phyloP scores from a whole-genome alignment of 495 filamentous ascomycete species.

The Amniculicola lignicola region DNA sequence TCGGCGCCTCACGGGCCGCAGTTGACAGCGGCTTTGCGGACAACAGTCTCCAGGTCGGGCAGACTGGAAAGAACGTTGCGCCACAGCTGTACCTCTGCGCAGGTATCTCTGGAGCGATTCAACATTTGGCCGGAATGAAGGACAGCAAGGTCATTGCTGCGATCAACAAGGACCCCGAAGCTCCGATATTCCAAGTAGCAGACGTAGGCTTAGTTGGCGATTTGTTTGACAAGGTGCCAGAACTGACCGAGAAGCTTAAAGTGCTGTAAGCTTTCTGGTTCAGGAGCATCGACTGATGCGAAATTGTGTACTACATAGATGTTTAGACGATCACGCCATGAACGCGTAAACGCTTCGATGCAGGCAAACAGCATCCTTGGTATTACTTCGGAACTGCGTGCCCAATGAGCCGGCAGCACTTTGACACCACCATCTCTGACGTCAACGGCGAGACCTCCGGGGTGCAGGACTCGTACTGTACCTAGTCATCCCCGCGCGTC shows the following conservation, averaged over 20 bases:
- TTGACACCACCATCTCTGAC: too few relatives aligned
- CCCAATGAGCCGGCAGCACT: too few relatives aligned
- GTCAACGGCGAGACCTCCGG: too few relatives aligned
- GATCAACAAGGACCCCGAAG: slow-evolving; percentile 96
- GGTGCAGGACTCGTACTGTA: too few relatives aligned
- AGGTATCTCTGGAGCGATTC: slow-evolving; percentile 94
- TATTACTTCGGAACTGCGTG: too few relatives aligned
- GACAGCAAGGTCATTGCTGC: slow-evolving; percentile 99
- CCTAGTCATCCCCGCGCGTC: too few relatives aligned
- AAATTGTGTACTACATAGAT: too few relatives aligned
- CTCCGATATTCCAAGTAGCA: slow-evolving; percentile 96
- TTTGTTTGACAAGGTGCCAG: slow-evolving; percentile 90
- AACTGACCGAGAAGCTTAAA: slow-evolving; percentile 93
- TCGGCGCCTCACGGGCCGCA: slow-evolving; percentile 90
- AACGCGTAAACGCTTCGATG: slow-evolving; percentile 21
- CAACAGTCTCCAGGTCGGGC: slow-evolving; percentile 96
- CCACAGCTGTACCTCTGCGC: slow-evolving; percentile 93
- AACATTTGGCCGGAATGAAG: slow-evolving; percentile 99
- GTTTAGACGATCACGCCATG: too few relatives aligned
- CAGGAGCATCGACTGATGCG: too few relatives aligned
- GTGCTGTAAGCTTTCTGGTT: slow-evolving; percentile 22
- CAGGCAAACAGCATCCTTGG: too few relatives aligned
- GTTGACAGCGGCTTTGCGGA: slow-evolving; percentile 99
- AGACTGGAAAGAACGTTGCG: slow-evolving; percentile 97
- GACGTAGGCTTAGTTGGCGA: slow-evolving; percentile 95